Evolutionary conservation across 257 asterid species (phyloP).

Genomic region (Solanum ahanhuiri): DNA sequence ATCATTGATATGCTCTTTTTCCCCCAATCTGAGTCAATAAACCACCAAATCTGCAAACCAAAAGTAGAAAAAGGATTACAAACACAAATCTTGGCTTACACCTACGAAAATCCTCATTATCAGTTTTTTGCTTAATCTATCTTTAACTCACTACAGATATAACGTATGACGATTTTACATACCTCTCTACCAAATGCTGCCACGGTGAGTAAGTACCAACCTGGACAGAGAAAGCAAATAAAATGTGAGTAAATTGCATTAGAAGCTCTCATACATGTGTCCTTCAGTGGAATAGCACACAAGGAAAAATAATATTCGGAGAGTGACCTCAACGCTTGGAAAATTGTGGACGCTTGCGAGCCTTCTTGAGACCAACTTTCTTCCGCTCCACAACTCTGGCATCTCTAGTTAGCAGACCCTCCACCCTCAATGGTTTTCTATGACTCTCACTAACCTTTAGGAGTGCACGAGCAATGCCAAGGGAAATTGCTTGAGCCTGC

Average conservation of each 20-base stretch:
- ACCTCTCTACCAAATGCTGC: background rate
- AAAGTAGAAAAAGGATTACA: background rate
- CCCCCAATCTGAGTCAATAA: background rate
- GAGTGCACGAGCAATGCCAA: conserved; percentile 93
- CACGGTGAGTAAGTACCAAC: background rate
- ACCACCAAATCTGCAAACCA: background rate
- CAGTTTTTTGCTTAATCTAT: background rate
- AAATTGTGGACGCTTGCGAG: conserved; percentile 95
- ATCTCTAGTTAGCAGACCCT: conserved; percentile 92
- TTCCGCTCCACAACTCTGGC: conserved; percentile 93
- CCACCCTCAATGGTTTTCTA: conserved; percentile 64
- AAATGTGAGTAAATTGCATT: background rate
- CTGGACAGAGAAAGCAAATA: background rate
- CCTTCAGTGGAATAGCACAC: background rate
- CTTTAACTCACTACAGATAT: background rate
- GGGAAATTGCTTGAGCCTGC: conserved; percentile 89
- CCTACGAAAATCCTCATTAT: background rate
- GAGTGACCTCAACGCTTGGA: conserved; percentile 76
- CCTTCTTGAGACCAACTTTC: conserved; percentile 84
- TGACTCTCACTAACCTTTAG: conserved; percentile 84
- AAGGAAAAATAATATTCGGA: background rate
- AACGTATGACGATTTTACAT: background rate
- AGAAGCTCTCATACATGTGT: background rate
- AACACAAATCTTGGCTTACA: background rate
- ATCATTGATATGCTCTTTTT: background rate